phyloP scores from a whole-genome alignment of 345 rosid genomes.

The Aethionema arabicum region DNA sequence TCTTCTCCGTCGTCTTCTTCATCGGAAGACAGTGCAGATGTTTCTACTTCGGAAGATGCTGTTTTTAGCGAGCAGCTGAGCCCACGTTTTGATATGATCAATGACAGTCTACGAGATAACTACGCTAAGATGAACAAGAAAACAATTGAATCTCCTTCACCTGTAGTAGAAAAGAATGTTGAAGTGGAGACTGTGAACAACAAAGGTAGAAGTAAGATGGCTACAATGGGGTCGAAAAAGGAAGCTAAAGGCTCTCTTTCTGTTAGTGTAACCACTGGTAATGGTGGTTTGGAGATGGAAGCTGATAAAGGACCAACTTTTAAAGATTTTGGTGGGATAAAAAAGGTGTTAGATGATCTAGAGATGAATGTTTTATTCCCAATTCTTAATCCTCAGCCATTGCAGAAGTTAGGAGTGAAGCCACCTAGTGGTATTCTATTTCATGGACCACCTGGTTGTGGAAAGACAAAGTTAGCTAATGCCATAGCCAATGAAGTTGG shows the following conservation, averaged over 20 bases:
- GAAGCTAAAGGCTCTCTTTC: slow-evolving; percentile 29
- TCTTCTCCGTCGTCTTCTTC: slow-evolving; percentile 17
- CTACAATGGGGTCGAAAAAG: slow-evolving; percentile 34
- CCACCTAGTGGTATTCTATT: slow-evolving; percentile 80
- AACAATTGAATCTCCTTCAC: slow-evolving; percentile 28
- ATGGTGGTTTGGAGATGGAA: slow-evolving; percentile 38
- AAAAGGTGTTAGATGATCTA: slow-evolving; percentile 57
- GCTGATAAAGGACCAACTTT: slow-evolving; percentile 63
- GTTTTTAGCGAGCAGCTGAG: slow-evolving; percentile 48
- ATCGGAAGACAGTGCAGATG: slow-evolving; percentile 42
- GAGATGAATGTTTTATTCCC: slow-evolving; percentile 76
- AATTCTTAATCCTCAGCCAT: slow-evolving; percentile 65
- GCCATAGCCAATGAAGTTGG: slow-evolving; percentile 83
- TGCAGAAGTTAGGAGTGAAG: slow-evolving; percentile 52
- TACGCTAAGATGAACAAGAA: slow-evolving; percentile 41
- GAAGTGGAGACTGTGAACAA: slow-evolving; percentile 56
- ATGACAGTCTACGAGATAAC: slow-evolving; percentile 48
- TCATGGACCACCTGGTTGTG: slow-evolving; percentile 91
- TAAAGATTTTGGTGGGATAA: slow-evolving; percentile 85
- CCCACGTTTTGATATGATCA: slow-evolving; percentile 64
- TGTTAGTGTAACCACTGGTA: slow-evolving; percentile 13
- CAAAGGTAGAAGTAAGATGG: slow-evolving; percentile 42
- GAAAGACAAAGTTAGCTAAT: slow-evolving; percentile 71
- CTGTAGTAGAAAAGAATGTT: slow-evolving; percentile 52
- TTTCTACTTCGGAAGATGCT: slow-evolving; percentile 64